A percentile compares a stretch with the other conserved stretches of the same genome.
Evolutionary conservation across 768 basidiomycete species (phyloP).

Genomic region (Imleria badia): DNA sequence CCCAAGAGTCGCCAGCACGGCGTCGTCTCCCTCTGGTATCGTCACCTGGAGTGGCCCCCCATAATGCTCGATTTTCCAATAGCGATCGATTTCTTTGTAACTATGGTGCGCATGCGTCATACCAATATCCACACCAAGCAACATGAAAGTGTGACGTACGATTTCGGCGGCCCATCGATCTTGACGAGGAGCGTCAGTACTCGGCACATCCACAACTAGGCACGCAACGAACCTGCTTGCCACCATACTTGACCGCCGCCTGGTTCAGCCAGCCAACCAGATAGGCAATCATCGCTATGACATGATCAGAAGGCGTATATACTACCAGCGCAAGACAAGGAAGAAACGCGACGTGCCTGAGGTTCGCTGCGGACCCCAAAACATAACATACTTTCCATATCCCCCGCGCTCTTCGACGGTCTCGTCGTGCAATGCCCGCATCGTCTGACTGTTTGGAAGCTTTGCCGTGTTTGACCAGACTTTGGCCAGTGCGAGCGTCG

Average conservation of each 20-base stretch:
- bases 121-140: background rate
- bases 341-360: background rate
- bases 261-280: conserved; percentile 10
- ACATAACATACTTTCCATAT: conserved; percentile 6
- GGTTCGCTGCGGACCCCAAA: background rate
- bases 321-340: background rate
- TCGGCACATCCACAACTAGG: background rate
- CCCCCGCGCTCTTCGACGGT: conserved; percentile 9
- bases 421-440: conserved; percentile 1
- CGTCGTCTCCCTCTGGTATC: too few relatives aligned
- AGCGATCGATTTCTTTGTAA: background rate
- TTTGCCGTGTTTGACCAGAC: conserved; percentile 16
- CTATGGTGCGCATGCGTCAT: too few relatives aligned
- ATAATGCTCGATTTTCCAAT: background rate
- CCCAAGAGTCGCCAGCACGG: too few relatives aligned
- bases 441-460: background rate
- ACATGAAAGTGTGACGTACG: background rate
- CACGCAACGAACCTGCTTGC: conserved; percentile 9
- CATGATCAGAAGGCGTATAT: background rate
- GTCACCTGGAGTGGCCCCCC: background rate
- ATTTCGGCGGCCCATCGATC: background rate
- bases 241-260: conserved; percentile 8
- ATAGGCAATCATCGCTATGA: background rate
- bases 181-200: background rate
- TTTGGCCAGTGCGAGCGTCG: conserved; percentile 11